Evolutionary conservation across 306 rosid genomes (phyloP).

Genomic region (cucumber (Cucumis sativus)): Cucumber_9930_V3 NC_026659.2:879001-879500

Average conservation of each 20-base stretch:
- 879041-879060: neutral
- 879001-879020: neutral
- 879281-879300: neutral
- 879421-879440: neutral
- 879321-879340: neutral
- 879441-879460: neutral
- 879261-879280: neutral
- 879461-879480: constrained; percentile 93
- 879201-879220: neutral
- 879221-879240: neutral
- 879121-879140: neutral
- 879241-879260: neutral
- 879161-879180: neutral
- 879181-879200: neutral
- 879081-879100: neutral
- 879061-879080: neutral
- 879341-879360: neutral
- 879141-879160: neutral
- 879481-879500: constrained; percentile 63
- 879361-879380: neutral
- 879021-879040: neutral
- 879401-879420: neutral
- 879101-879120: neutral
- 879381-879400: neutral
- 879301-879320: neutral